Percentiles rank a stretch among this genome's conserved stretches.
Conservation (phyloP, 805 yeast species). For the Candida orba region DNA sequence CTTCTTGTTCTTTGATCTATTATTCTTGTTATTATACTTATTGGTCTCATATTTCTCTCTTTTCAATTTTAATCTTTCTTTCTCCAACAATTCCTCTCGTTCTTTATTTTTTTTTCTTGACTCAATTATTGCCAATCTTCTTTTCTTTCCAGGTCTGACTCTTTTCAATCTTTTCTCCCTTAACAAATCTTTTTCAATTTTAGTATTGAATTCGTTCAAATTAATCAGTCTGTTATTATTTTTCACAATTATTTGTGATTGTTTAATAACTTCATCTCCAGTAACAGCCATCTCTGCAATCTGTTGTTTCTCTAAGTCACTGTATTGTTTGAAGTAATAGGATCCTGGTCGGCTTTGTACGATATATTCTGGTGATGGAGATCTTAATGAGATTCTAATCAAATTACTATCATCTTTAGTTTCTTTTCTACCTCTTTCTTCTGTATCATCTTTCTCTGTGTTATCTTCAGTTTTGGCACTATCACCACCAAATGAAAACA, state of each 20-base stretch:
- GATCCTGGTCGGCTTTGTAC: conserved; percentile 18
- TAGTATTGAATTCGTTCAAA: conserved; percentile 11
- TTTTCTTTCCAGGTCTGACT: conserved; percentile 23
- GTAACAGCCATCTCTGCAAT: conserved; percentile 13
- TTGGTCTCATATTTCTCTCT: conserved; percentile 12
- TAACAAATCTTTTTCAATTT: conserved; percentile 9
- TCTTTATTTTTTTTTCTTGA: conserved; percentile 9
- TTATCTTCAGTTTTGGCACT: neutral
- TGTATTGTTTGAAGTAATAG: conserved; percentile 15
- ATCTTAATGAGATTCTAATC: conserved; percentile 15
- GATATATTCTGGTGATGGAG: conserved; percentile 20
- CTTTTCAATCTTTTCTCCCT: conserved; percentile 7
- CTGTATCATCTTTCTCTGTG: neutral
- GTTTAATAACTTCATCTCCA: conserved; percentile 13
- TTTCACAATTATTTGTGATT: neutral
- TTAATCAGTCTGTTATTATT: conserved; percentile 13
- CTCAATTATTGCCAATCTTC: conserved; percentile 11
- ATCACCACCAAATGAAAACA: conserved; percentile 21
- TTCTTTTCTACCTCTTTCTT: conserved; percentile 11
- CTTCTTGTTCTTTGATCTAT: conserved; percentile 6
- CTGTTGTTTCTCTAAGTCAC: conserved; percentile 4
- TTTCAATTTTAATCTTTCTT: conserved; percentile 13
- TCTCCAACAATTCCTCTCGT: conserved; percentile 8
- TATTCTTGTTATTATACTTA: conserved; percentile 16
- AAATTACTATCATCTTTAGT: conserved; percentile 7